These are phyloP conservation scores for Cryphonectria carpinicola DNA, from an alignment of 2,329 filamentous ascomycete species.

Conservation along the genomic window DNA sequence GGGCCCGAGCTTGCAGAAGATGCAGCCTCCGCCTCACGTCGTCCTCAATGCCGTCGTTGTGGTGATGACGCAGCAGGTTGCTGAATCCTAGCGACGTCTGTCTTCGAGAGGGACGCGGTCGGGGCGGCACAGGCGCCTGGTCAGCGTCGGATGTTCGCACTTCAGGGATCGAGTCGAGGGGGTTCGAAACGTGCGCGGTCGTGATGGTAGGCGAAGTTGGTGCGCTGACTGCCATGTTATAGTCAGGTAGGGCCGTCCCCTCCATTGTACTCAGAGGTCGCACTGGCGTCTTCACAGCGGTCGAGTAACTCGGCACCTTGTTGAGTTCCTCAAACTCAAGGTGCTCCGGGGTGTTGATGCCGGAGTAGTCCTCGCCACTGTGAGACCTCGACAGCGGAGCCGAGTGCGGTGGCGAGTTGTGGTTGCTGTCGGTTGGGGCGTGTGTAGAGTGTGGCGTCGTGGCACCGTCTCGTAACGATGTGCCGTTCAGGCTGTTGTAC, in stretches of 20 bases:
- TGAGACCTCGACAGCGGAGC: conserved; percentile 56
- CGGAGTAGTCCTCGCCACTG: conserved; percentile 56
- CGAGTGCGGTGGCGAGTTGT: conserved; percentile 49
- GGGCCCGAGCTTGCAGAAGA: conserved; percentile 40
- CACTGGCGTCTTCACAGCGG: conserved; percentile 69
- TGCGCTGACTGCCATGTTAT: conserved; percentile 62
- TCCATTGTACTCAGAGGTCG: conserved; percentile 55
- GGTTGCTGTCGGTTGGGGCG: conserved; percentile 40
- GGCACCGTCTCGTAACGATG: conserved; percentile 37
- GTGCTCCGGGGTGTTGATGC: conserved; percentile 60
- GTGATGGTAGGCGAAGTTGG: conserved; percentile 52
- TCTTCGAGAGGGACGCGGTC: conserved; percentile 31
- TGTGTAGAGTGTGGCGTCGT: conserved; percentile 46
- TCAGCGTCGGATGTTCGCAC: conserved; percentile 31
- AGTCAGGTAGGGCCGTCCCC: conserved; percentile 64
- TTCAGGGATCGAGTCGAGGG: conserved; percentile 38
- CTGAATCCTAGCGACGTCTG: conserved; percentile 34
- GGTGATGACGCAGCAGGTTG: conserved; percentile 31
- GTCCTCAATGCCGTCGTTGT: conserved; percentile 33
- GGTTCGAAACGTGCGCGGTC: conserved; percentile 40
- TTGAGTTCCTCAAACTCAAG: conserved; percentile 66
- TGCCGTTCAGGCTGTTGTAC: conserved; percentile 41
- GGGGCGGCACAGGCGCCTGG: conserved; percentile 23
- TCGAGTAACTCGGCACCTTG: conserved; percentile 78
- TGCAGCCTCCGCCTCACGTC: conserved; percentile 42